Evolutionary conservation across 495 filamentous ascomycete genomes (phyloP), one percentile per base, ranked within the genome.

Genomic region (Aspergillus conjunctus): DNA sequence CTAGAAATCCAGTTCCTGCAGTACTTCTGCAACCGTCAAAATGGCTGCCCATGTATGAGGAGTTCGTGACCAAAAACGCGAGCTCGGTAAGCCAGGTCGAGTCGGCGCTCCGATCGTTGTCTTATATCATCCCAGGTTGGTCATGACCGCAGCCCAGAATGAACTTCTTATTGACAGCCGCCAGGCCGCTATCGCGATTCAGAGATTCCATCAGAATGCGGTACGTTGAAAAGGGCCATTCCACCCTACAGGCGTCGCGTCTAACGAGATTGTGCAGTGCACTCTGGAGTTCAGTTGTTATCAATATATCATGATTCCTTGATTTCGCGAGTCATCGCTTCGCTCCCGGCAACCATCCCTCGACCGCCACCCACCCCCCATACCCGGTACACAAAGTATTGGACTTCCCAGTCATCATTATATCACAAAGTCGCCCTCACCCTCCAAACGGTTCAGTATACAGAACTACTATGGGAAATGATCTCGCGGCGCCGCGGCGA

Each of bases 281-380:
- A 98, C 67, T 91, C 88, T 43, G 85, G 86, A 58, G 88, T 97
- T 33, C 91, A 96, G 67, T 81, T 98, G 12, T 83, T 98, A 58
- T 93, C 93, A 11, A 82, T 97, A 59, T 97, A 97, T 75, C 93
- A 98, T 80, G 93, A 98, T 73, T 85, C 88, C 39, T 85, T 98
- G 43, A 91, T 98, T 22, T 83, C 87, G 52, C 82, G 85, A 65
- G 87, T 88, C 22, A 65, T 84, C 56, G 78, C 74, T 72, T 64
- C 71, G 75, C 64, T 81, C 68, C 68, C 81, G 66, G 75, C 63
- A 48, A 73, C 64, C 61, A 72, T 72, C 70, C 70, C 76, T 61
- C 65, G 73, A 39, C 77, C 73, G 50, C 76, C 82, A 46, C 88
- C 89, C 7, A 85, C 85, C 17, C 89, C 90, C 7, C 93, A 96